Evolutionary conservation across 2,329 filamentous ascomycete genomes (phyloP), one percentile per base, ranked within the genome.

Genomic region (Aspergillus aculeatus): DNA sequence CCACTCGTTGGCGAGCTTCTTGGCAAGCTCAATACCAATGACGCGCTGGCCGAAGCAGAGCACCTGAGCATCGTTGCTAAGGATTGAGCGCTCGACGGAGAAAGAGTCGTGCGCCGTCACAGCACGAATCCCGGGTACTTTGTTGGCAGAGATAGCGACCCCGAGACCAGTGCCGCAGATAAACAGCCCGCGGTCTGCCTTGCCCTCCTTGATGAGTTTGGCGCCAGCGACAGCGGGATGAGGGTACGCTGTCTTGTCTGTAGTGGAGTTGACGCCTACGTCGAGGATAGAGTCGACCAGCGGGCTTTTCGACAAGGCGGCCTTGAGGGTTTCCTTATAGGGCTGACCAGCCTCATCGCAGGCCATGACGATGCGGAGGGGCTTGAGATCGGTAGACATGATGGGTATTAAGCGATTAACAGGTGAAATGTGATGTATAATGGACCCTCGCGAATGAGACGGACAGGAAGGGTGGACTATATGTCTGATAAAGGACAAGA

Each of bases 21-120:
- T 84, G 48, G 91, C 91, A 47, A 96, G 77, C 78, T 96, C 92
- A 51, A 95, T 74, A 0, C 92, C 91, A 49, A 96, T 84, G 0
- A 96, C 91, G 23, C 91, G 81, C 83, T 96, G 89, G 0, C 91
- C 91, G 82, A 96, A 88, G 73, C 92, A 96, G 62, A 96, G 78
- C 32, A 96, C 91, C 78, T 96, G 91, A 3, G 91, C 90, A 73
- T 96, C 88, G 75, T 96, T 96, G 78, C 89, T 92, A 69, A 94
- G 78, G 11, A 96, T 84, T 21, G 89, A 87, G 53, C 91, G 80
- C 82, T 96, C 91, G 5, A 96, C 90, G 58, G 84, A 88, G 80
- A 93, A 96, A 66, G 87, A 88, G 73, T 96, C 92, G 74, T 96
- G 92, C 1, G 92, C 92, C 5, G 91, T 96, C 19, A 96, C 92